Evolutionary conservation across 805 yeast species (phyloP).

Genomic region (Wickerhamomyces mucosus): DNA sequence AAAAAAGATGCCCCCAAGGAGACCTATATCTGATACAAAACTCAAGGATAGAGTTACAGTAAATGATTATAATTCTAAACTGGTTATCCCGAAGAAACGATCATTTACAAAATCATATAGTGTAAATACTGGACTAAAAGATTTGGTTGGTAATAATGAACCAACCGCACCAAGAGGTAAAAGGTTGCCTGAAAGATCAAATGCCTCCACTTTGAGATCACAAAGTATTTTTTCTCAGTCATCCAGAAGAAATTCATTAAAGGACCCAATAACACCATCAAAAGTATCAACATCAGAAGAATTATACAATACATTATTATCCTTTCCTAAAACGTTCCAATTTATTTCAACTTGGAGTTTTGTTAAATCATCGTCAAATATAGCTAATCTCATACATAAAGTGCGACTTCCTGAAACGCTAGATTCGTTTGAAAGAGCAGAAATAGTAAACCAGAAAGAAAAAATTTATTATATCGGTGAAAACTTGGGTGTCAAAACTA

Average conservation of each 20-base stretch:
- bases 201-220: conserved; percentile 2
- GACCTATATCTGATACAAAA: too few relatives aligned
- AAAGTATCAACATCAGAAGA: conserved; percentile 6
- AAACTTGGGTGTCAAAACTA: conserved; percentile 4
- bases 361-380: neutral
- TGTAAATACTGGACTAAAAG: conserved; percentile 10
- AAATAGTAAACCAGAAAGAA: conserved; percentile 39
- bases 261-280: neutral
- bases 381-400: neutral
- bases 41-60: too few relatives aligned
- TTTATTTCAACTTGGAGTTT: conserved; percentile 5
- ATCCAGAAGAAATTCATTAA: neutral
- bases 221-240: conserved; percentile 1
- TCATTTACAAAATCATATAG: conserved; percentile 14
- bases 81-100: conserved; percentile 10
- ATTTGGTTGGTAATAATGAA: conserved; percentile 6
- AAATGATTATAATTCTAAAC: conserved; percentile 1
- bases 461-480: conserved; percentile 43
- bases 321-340: conserved; percentile 10
- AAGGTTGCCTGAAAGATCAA: neutral
- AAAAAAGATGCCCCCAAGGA: conserved; percentile 5
- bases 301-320: conserved; percentile 4
- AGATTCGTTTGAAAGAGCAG: conserved; percentile 52
- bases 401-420: conserved; percentile 17
- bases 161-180: conserved; percentile 1